Evolutionary conservation across 2,329 filamentous ascomycete genomes (phyloP), one percentile per base, ranked within the genome.

Genomic region (Dothideomycetes sp.): DNA sequence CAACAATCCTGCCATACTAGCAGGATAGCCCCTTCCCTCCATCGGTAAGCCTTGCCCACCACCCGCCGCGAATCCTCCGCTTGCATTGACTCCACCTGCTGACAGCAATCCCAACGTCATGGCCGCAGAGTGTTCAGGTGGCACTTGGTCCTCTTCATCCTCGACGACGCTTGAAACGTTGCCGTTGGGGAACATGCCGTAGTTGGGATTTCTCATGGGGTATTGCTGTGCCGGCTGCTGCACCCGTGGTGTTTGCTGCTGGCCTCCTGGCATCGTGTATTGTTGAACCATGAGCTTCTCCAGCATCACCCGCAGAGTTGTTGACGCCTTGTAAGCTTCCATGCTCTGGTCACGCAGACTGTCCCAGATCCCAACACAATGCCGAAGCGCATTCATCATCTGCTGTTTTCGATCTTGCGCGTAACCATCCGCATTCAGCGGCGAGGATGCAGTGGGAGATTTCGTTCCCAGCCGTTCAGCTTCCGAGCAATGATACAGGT

Each of bases 271-370:
- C 34, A 24, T 24, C n/a, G 49, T 49, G 8, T 47, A 43, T 16
- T 57, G 58, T 8, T 72, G 66, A 41, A 63, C 65, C 51, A 73
- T 79, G 39, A 95, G 70, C 58, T 91, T 91, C 22, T 78, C 72
- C 33, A 96, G 64, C 75, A 96, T 87, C 37, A 95, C 78, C 16
- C 78, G 79, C n/a, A 96, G 67, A 17, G 89, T 73, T 31, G 77
- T 77, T 31, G 77, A 77, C 1, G 86, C 89, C 63, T 96, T 96
- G 64, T 80, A 88, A 0, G 88, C 86, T 49, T 96, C 89, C 64
- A 95, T 81, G 1, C 83, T 91, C 17, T 78, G 70, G 40, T 91
- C 81, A 3, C 79, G 75, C 9, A 87, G 68, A 8, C 76, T 77
- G 36, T 81, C 79, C 87, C 88, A 96, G 41, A 96, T 91, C 14